Evolutionary conservation across 805 yeast species (phyloP).

Genomic region (Maudiozyma pseudohumilis): DNA sequence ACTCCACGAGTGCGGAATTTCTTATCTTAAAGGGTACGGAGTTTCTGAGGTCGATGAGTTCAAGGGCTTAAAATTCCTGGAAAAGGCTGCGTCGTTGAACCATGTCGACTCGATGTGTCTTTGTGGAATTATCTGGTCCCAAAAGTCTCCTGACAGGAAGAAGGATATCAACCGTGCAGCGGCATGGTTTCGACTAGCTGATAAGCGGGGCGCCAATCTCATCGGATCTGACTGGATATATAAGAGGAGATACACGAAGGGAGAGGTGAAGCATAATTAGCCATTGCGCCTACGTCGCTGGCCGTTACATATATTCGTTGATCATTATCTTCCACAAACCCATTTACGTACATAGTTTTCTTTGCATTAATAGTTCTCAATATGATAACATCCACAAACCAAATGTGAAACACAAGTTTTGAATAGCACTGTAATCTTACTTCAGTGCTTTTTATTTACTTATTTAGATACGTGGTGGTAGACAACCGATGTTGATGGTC

Average conservation of each 20-base stretch:
- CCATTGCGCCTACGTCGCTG: neutral
- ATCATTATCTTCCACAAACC: no score
- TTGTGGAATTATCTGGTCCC: slow-evolving; percentile 59
- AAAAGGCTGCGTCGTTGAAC: slow-evolving; percentile 59
- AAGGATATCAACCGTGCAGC: slow-evolving; percentile 56
- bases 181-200: slow-evolving; percentile 60
- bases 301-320: neutral
- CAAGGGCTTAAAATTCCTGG: slow-evolving; percentile 49
- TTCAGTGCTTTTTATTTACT: no score
- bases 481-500: slow-evolving; percentile 39
- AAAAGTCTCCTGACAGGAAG: slow-evolving; percentile 41
- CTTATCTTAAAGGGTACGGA: slow-evolving; percentile 50
- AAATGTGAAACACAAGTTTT: no score
- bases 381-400: no score
- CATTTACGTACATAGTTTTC: no score
- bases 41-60: slow-evolving; percentile 35
- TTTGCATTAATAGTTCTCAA: no score
- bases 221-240: slow-evolving; percentile 70
- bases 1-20: slow-evolving; percentile 52
- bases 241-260: slow-evolving; percentile 49
- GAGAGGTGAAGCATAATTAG: neutral
- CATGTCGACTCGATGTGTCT: slow-evolving; percentile 58
- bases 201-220: slow-evolving; percentile 46
- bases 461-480: slow-evolving; percentile 7
- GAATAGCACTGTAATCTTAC: no score